phyloP scores from a whole-genome alignment of 306 rosid genomes.

The Acacia acuminata region DNA sequence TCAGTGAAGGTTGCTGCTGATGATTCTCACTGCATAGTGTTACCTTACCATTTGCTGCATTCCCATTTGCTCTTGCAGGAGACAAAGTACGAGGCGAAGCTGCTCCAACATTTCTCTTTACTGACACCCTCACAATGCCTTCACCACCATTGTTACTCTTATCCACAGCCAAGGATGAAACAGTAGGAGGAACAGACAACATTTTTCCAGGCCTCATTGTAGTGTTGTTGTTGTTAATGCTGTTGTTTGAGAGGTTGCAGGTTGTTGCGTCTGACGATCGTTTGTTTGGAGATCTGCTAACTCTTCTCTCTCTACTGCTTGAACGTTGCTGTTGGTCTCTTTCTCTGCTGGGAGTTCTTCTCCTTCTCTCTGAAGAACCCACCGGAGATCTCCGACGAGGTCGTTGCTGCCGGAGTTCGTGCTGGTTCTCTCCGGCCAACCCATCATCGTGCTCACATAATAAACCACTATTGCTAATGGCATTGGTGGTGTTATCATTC shows the following conservation, averaged over 20 bases:
- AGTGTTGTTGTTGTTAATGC: background rate
- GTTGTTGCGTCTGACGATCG: conserved; percentile 48
- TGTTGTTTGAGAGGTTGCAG: conserved; percentile 3
- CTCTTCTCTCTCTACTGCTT: conserved; percentile 76
- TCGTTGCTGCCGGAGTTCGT: conserved; percentile 48
- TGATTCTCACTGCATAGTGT: conserved; percentile 31
- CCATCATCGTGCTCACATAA: conserved; percentile 35
- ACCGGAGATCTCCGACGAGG: conserved; percentile 55
- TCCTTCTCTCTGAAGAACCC: conserved; percentile 59
- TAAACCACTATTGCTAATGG: conserved; percentile 31
- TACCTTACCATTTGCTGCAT: conserved; percentile 35
- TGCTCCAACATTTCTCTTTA: conserved; percentile 71
- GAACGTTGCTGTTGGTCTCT: conserved; percentile 69
- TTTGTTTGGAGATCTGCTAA: conserved; percentile 84
- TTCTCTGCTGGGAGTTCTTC: conserved; percentile 95
- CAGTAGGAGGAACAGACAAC: conserved; percentile 89
- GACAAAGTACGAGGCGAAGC: conserved; percentile 81
- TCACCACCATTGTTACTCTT: conserved; percentile 65
- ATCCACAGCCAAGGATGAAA: conserved; percentile 73
- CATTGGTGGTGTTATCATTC: conserved; percentile 32
- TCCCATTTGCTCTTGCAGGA: conserved; percentile 59
- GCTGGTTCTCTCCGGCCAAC: conserved; percentile 32
- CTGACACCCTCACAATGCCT: conserved; percentile 57
- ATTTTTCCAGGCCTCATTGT: conserved; percentile 68
- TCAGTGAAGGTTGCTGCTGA: conserved; percentile 67